phyloP scores from a whole-genome alignment of 768 basidiomycete genomes.

The Leucocoprinus leucothites region DNA sequence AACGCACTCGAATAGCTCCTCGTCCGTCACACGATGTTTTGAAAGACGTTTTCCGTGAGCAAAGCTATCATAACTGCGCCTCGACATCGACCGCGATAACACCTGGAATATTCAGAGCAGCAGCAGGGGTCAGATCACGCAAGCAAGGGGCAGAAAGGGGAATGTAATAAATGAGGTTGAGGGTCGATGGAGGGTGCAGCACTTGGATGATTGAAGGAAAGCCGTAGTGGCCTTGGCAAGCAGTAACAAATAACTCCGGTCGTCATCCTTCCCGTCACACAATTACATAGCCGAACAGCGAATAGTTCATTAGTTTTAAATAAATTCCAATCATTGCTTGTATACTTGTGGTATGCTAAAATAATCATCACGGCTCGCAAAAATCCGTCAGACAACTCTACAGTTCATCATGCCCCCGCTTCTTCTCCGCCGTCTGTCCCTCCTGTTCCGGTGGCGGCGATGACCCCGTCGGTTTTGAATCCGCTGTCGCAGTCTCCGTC shows the following conservation, averaged over 20 bases:
- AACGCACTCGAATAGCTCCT: slow-evolving; percentile 79
- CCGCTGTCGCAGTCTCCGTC: not conserved
- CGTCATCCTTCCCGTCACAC: not conserved
- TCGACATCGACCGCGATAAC: slow-evolving; percentile 49
- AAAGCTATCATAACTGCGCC: slow-evolving; percentile 70
- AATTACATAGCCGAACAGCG: not conserved
- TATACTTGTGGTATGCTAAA: slow-evolving; percentile 5
- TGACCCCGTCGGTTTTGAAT: slow-evolving; percentile 1
- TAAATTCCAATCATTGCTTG: slow-evolving; percentile 6
- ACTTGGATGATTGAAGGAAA: not conserved
- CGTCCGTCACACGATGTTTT: slow-evolving; percentile 76
- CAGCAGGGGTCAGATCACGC: not conserved
- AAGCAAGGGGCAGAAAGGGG: not conserved
- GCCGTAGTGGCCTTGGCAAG: not conserved
- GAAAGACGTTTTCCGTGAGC: slow-evolving; percentile 72
- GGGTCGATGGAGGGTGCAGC: not conserved
- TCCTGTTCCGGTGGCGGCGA: slow-evolving; percentile 9
- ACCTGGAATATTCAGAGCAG: slow-evolving; percentile 2
- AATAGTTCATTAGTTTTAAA: slow-evolving; percentile 10
- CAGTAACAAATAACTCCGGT: slow-evolving; percentile 10
- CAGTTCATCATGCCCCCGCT: slow-evolving; percentile 21
- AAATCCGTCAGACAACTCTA: slow-evolving; percentile 12
- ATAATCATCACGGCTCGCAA: not conserved
- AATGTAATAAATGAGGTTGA: not conserved
- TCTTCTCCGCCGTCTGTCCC: slow-evolving; percentile 11